Base-by-base conservation (phyloP, 192 early-diverging fungal genomes). In the Coemansia sp. region DNA sequence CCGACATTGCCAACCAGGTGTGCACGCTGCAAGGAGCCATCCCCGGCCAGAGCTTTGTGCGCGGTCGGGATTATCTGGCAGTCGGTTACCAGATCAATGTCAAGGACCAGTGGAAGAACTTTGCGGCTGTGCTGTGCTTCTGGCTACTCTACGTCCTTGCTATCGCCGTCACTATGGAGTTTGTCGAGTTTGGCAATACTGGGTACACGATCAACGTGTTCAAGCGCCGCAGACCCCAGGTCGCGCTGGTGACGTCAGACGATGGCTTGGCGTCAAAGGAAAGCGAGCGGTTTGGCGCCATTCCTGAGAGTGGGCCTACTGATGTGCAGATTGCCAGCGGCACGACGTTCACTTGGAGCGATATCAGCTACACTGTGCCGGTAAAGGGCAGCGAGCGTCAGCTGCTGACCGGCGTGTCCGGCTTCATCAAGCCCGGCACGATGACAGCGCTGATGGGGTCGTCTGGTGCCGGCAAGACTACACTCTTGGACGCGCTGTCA, bases 391-490 rank as follows among this genome's bases (percentile, higher is more conserved):
- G 83, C 48, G 63, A 76, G 33, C 78, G 66, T 20, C 77, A 85
- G 69, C 66, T 93, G 11, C 74, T 93, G 33, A 76, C 88, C 70
- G 70, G 82, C 56, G 84, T 91, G n/a, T 80, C 70, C 23, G 91
- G 93, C 38, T 90, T 86, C 58, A 86, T 91, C 48, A 85, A 84
- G 48, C 90, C 91, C 6, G 93, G 93, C 50, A 84, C 85, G 18
- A 84, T 95, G 84, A 92, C 91, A 16, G 90, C 90, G 16, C 78
- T 95, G 28, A 94, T 95, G 90, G 91, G 91, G 57, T 70, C 76
- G 8, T 79, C 76, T 20, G 85, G 85, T 21, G 83, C 83, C 5
- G 91, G 91, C 66, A 93, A 93, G 73, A 93, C 91, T 0, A 92
- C 91, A 16, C 83, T 92, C 9, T 65, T 91, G 70, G 89, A 92